These are phyloP conservation scores for Xylaria scruposa DNA, from an alignment of 495 filamentous ascomycete species.

Conservation along the genomic window DNA sequence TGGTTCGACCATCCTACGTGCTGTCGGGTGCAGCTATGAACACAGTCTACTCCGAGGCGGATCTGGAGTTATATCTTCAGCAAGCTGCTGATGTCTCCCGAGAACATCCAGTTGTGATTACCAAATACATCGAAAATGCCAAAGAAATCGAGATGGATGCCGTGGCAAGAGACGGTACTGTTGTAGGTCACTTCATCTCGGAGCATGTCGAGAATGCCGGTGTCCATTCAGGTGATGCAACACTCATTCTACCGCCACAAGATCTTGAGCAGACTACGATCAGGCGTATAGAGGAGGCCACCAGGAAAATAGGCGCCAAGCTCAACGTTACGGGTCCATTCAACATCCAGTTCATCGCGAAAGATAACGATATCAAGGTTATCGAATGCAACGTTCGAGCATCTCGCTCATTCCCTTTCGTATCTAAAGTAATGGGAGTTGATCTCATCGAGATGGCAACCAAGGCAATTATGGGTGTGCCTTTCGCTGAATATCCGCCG, in stretches of 20 bases:
- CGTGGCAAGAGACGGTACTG: slow-evolving; percentile 83
- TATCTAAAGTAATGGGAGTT: slow-evolving; percentile 98
- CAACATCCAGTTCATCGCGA: slow-evolving; percentile 99
- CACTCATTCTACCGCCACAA: slow-evolving; percentile 91
- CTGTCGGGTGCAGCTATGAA: slow-evolving; percentile 98
- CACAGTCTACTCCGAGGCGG: slow-evolving; percentile 86
- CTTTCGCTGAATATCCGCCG: slow-evolving; percentile 81
- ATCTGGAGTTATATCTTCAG: slow-evolving; percentile 85
- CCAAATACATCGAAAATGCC: slow-evolving; percentile 96
- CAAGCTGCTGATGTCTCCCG: slow-evolving; percentile 91
- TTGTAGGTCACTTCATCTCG: slow-evolving; percentile 91
- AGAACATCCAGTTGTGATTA: slow-evolving; percentile 97
- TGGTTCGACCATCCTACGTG: slow-evolving; percentile 94
- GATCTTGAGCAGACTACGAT: slow-evolving; percentile 91
- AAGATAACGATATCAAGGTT: slow-evolving; percentile 99
- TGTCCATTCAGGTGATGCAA: slow-evolving; percentile 96
- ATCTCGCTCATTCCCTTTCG: slow-evolving; percentile 96
- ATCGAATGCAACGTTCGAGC: slow-evolving; percentile 99
- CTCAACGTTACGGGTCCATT: slow-evolving; percentile 96
- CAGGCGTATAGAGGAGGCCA: slow-evolving; percentile 89
- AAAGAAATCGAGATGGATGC: slow-evolving; percentile 98
- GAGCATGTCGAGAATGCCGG: slow-evolving; percentile 97
- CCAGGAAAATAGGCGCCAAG: slow-evolving; percentile 91
- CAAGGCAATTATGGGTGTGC: slow-evolving; percentile 90
- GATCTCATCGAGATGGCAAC: slow-evolving; percentile 99